A percentile compares a stretch with the other conserved stretches of the same genome.
Conservation (phyloP, 768 basidiomycete species). For the Chiua virens region DNA sequence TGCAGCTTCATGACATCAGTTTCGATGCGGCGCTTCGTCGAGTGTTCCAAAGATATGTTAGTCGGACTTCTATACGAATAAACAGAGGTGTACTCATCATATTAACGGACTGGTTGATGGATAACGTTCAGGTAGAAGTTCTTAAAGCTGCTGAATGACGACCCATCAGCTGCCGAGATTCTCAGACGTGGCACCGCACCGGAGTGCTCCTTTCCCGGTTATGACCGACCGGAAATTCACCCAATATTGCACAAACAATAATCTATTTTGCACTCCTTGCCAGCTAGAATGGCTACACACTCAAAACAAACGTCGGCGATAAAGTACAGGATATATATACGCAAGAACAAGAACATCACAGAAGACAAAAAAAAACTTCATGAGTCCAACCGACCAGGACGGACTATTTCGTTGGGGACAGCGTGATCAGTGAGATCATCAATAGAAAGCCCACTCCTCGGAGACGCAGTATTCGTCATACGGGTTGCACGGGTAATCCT, state of each 20-base stretch:
- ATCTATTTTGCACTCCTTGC: constrained; percentile 13
- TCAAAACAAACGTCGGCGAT: constrained; percentile 5
- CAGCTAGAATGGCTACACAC: constrained; percentile 9
- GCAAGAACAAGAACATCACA: constrained; percentile 8
- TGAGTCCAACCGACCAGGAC: constrained; percentile 1
- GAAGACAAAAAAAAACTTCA: constrained; percentile 4
- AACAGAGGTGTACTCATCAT: constrained; percentile 60
- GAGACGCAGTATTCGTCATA: constrained; percentile 68
- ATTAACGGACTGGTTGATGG: constrained; percentile 17
- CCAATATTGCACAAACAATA: neutral
- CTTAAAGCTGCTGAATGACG: constrained; percentile 16
- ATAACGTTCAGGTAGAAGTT: constrained; percentile 8
- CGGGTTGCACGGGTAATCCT: constrained; percentile 54
- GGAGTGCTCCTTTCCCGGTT: constrained; percentile 21
- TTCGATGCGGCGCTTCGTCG: constrained; percentile 93
- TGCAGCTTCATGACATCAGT: constrained; percentile 99
- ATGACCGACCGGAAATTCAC: constrained; percentile 2
- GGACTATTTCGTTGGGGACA: constrained; percentile 1
- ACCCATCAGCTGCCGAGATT: constrained; percentile 9
- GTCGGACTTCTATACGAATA: constrained; percentile 15
- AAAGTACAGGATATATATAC: constrained; percentile 26
- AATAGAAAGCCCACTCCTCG: constrained; percentile 64
- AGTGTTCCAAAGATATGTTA: constrained; percentile 47
- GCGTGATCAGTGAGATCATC: constrained; percentile 7
- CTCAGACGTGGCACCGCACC: constrained; percentile 9